Evolutionary conservation across 805 yeast genomes (phyloP).

Genomic region (Dipodascus albidus): DNA sequence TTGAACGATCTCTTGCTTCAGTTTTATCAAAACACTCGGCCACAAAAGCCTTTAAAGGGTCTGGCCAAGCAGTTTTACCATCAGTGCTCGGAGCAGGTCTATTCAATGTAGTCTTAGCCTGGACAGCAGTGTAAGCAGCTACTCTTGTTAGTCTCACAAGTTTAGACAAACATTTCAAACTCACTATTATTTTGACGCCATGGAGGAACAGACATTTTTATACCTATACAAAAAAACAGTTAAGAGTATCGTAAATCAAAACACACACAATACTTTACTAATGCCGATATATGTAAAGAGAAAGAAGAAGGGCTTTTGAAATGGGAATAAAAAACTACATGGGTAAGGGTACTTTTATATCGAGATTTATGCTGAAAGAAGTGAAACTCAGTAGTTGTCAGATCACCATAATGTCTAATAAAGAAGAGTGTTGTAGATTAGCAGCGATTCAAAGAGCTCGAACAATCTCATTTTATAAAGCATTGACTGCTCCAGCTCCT

Average conservation of each 20-base stretch:
- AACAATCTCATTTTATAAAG: slow-evolving; percentile 9
- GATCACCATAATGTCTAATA: neutral
- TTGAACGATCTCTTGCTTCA: slow-evolving; percentile 26
- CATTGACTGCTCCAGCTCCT: slow-evolving; percentile 3
- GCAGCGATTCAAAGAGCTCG: slow-evolving; percentile 10
- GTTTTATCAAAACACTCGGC: slow-evolving; percentile 34
- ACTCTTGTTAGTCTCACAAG: neutral
- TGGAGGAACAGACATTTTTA: neutral
- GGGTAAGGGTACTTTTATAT: too few species aligned
- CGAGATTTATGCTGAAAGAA: too few species aligned
- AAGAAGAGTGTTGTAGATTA: neutral
- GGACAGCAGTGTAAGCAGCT: slow-evolving; percentile 4
- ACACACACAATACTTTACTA: neutral
- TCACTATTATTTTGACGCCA: neutral
- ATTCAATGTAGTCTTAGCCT: neutral
- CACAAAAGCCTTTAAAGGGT: slow-evolving; percentile 40
- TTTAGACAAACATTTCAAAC: neutral
- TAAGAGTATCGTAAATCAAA: too few species aligned
- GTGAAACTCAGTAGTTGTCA: too few species aligned
- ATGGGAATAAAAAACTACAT: too few species aligned
- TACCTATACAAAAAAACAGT: too few species aligned
- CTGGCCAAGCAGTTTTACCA: slow-evolving; percentile 37
- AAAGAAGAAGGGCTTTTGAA: neutral
- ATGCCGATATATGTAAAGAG: neutral
- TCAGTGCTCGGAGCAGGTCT: slow-evolving; percentile 6